Percentiles rank a stretch among this genome's conserved stretches.
Conservation (phyloP, 371 early-diverging fungal genomes). For the Entomophthora muscae region DNA sequence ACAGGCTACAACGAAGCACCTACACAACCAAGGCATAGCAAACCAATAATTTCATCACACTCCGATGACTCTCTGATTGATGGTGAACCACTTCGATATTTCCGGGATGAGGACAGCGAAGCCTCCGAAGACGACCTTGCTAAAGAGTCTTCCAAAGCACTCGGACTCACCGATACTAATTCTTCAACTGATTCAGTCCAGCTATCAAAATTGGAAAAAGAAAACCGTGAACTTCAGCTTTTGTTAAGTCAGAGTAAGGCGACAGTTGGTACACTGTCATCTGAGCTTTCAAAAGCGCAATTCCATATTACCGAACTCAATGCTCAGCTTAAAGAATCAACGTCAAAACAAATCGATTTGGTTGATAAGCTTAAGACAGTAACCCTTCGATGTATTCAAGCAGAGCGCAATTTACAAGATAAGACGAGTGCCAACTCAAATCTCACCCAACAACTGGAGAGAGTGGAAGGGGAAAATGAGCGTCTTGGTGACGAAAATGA, state of each 20-base stretch:
- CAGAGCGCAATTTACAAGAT: neutral
- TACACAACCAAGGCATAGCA: neutral
- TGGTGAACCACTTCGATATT: neutral
- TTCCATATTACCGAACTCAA: conserved; percentile 6
- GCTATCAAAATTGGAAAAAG: neutral
- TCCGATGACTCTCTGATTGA: neutral
- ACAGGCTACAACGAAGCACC: neutral
- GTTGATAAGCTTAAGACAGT: neutral
- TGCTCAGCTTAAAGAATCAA: neutral
- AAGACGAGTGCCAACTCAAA: neutral
- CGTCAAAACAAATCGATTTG: neutral
- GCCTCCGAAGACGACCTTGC: neutral
- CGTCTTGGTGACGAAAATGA: no score
- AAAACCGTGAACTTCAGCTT: neutral
- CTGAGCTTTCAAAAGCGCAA: neutral
- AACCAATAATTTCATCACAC: neutral
- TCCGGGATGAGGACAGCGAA: neutral
- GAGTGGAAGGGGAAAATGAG: neutral
- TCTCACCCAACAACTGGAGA: neutral
- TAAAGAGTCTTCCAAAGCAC: neutral
- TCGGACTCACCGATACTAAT: neutral
- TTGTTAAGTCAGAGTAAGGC: neutral
- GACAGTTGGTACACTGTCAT: neutral
- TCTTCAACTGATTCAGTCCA: neutral
- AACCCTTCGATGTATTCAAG: conserved; percentile 3